Evolutionary conservation across 1,139 yeast species (phyloP).

Genomic region (Pneumocystis jirovecii): DNA sequence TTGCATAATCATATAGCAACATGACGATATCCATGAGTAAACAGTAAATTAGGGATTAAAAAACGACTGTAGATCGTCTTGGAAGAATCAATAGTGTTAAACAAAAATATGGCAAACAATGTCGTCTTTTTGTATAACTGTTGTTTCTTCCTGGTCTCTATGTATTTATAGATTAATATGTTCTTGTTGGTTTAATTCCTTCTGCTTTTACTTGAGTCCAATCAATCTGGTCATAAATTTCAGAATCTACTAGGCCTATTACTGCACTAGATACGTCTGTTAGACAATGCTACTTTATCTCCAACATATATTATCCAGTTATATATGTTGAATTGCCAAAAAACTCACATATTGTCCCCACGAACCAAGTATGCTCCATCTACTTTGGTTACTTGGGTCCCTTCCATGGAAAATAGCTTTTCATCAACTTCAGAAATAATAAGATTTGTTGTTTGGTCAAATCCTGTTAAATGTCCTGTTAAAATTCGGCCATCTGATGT

Average conservation of each 20-base stretch:
- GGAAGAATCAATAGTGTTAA: neutral
- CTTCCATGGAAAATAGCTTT: constrained; percentile 29
- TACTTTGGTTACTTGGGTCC: constrained; percentile 38
- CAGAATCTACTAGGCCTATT: neutral
- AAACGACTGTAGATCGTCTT: neutral
- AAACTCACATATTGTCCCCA: constrained; percentile 66
- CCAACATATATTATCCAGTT: constrained; percentile 45
- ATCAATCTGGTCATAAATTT: neutral
- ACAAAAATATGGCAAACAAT: neutral
- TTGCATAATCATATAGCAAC: constrained; percentile 19
- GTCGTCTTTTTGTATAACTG: neutral
- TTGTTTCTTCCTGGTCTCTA: neutral
- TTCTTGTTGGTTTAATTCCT: constrained; percentile 8
- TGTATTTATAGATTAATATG: neutral
- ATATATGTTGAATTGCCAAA: constrained; percentile 48
- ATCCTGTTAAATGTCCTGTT: constrained; percentile 60
- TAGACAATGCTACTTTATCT: constrained; percentile 24
- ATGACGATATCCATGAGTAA: neutral
- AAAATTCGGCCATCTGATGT: constrained; percentile 73
- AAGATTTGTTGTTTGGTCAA: constrained; percentile 65
- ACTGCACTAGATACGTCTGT: neutral
- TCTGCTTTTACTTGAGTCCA: constrained; percentile 12
- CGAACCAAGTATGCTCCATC: constrained; percentile 53
- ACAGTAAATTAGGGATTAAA: neutral
- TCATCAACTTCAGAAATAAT: constrained; percentile 50